phyloP scores from a whole-genome alignment of 2,329 filamentous ascomycete genomes.

The Paradendryphiella salina region DNA sequence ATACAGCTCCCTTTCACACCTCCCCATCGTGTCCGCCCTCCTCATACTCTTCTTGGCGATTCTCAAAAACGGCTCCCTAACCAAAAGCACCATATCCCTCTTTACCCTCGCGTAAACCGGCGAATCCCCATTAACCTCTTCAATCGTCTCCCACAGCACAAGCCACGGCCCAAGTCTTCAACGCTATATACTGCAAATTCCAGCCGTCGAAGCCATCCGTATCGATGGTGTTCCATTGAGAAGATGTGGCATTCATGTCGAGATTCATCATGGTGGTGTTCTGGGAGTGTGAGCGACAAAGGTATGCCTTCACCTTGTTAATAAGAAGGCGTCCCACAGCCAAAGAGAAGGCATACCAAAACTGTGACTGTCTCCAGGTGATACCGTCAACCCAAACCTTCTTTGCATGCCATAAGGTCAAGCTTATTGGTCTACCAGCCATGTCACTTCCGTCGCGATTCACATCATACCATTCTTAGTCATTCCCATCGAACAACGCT shows the following conservation, averaged over 20 bases:
- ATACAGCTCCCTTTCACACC: constrained; percentile 41
- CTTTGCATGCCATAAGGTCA: constrained; percentile 53
- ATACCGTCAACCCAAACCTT: constrained; percentile 53
- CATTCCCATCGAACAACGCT: constrained; percentile 36
- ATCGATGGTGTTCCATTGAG: constrained; percentile 53
- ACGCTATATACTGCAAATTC: constrained; percentile 54
- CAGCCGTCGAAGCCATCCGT: constrained; percentile 58
- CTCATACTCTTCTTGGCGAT: constrained; percentile 55
- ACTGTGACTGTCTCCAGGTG: constrained; percentile 52
- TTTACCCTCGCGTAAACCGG: constrained; percentile 51
- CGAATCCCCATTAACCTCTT: constrained; percentile 50
- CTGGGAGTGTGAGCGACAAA: constrained; percentile 53
- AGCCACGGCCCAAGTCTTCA: constrained; percentile 52
- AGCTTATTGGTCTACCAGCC: constrained; percentile 51
- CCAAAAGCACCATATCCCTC: constrained; percentile 50
- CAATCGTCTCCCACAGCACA: constrained; percentile 52
- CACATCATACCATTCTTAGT: constrained; percentile 45
- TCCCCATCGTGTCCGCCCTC: constrained; percentile 46
- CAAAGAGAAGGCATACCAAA: constrained; percentile 47
- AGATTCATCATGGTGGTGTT: constrained; percentile 59
- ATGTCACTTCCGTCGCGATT: constrained; percentile 50
- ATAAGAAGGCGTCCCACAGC: not conserved
- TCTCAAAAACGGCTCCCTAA: constrained; percentile 51
- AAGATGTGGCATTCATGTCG: constrained; percentile 56
- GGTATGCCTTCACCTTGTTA: constrained; percentile 39